phyloP scores from a whole-genome alignment of 331 rosid genomes.

The Saraca asoca region DNA sequence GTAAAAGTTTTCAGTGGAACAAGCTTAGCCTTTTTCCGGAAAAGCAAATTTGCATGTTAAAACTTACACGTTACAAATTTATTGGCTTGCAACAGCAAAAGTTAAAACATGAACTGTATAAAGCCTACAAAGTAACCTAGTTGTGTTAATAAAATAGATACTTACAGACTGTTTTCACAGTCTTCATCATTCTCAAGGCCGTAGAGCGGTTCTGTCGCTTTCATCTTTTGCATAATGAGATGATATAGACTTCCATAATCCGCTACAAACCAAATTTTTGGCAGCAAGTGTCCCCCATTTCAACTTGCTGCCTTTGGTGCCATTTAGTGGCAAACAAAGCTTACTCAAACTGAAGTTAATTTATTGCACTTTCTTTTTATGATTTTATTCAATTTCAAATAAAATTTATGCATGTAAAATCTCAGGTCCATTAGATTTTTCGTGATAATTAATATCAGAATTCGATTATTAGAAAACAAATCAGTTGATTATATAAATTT shows the following conservation, averaged over 20 bases:
- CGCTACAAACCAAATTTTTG: conserved; percentile 43
- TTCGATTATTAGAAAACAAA: too few species aligned
- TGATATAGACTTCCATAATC: conserved; percentile 41
- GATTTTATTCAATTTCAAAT: too few species aligned
- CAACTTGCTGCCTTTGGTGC: conserved; percentile 33
- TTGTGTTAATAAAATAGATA: conserved; percentile 30
- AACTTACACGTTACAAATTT: conserved; percentile 18
- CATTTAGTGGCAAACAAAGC: conserved; percentile 24
- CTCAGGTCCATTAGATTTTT: too few species aligned
- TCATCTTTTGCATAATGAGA: conserved; percentile 34
- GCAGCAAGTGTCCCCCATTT: conserved; percentile 35
- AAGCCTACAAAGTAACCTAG: conserved; percentile 19
- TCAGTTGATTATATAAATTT: too few species aligned
- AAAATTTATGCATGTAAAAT: too few species aligned
- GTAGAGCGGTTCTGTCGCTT: conserved; percentile 32
- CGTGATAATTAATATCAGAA: too few species aligned
- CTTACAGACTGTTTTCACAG: conserved; percentile 16
- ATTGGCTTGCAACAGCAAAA: conserved; percentile 32
- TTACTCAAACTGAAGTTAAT: too few species aligned
- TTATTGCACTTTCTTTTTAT: too few species aligned
- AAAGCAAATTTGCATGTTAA: conserved; percentile 36
- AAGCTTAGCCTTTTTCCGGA: conserved; percentile 43
- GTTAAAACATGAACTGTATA: conserved; percentile 32
- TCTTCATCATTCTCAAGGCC: not conserved
- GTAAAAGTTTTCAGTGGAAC: conserved; percentile 42